Evolutionary conservation across 2,329 filamentous ascomycete genomes (phyloP).

Genomic region (Ampelomyces quisqualis): DNA sequence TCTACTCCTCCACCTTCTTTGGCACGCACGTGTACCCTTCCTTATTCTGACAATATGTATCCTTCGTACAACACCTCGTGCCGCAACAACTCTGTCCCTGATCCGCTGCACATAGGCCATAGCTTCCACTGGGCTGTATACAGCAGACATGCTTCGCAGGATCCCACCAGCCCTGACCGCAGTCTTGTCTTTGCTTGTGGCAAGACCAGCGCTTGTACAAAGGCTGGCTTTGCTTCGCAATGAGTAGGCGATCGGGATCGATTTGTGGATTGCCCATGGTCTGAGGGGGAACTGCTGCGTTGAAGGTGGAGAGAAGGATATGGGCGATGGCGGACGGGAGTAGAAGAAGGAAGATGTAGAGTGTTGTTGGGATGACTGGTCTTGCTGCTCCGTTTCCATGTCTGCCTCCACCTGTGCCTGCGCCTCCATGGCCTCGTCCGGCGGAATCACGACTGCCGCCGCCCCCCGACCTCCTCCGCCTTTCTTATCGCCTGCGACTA

Average conservation of each 20-base stretch:
- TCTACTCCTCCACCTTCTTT: too few species aligned
- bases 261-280: background rate
- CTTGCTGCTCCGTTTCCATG: background rate
- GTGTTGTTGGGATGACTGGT: background rate
- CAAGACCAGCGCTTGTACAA: background rate
- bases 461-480: background rate
- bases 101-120: background rate
- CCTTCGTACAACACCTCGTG: background rate
- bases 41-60: too few species aligned
- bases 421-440: background rate
- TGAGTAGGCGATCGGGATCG: background rate
- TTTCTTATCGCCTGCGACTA: background rate
- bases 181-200: background rate
- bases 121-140: background rate
- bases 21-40: too few species aligned
- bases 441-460: too few species aligned
- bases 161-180: background rate
- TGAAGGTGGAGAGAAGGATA: background rate
- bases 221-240: background rate
- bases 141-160: background rate
- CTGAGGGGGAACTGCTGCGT: background rate
- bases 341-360: background rate
- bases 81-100: background rate
- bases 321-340: background rate
- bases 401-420: background rate